Conservation (phyloP, 176 grass and related monocot species). For the Phyllostachys edulis region DNA sequence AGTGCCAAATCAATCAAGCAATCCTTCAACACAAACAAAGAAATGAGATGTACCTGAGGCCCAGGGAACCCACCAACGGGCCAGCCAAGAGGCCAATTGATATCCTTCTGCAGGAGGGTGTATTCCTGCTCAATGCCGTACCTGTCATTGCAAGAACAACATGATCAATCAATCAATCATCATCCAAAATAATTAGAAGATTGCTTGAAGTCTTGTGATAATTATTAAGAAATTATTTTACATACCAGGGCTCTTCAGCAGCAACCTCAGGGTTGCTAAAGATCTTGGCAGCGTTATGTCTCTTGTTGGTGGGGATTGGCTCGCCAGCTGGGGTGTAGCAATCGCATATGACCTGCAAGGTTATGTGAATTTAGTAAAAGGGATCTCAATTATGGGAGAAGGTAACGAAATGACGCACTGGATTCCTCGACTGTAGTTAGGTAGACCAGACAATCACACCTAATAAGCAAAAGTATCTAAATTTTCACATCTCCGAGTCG, state of each 20-base stretch:
- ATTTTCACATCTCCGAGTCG: not conserved
- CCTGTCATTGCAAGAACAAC: conserved; percentile 35
- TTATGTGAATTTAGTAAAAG: conserved; percentile 33
- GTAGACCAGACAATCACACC: conserved; percentile 2
- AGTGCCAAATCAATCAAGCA: not conserved
- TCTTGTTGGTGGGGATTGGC: conserved; percentile 94
- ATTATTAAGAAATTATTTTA: not conserved
- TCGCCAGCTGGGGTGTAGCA: conserved; percentile 94
- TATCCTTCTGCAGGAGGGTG: conserved; percentile 94
- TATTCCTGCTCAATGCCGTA: conserved; percentile 99
- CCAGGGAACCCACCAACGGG: conserved; percentile 94
- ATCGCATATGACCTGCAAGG: conserved; percentile 88
- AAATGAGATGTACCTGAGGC: conserved; percentile 58
- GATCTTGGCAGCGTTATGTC: conserved; percentile 71
- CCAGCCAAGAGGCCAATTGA: conserved; percentile 95
- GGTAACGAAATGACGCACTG: not conserved
- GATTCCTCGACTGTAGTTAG: conserved; percentile 29
- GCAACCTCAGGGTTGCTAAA: conserved; percentile 73
- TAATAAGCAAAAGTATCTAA: not conserved
- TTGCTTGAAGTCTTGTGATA: not conserved
- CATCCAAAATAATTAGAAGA: not conserved
- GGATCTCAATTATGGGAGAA: not conserved
- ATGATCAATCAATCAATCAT: not conserved
- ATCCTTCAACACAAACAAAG: not conserved
- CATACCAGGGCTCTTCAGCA: conserved; percentile 80